Evolutionary conservation across 2,329 filamentous ascomycete genomes (phyloP).

Genomic region (Botrytis cinerea): DNA sequence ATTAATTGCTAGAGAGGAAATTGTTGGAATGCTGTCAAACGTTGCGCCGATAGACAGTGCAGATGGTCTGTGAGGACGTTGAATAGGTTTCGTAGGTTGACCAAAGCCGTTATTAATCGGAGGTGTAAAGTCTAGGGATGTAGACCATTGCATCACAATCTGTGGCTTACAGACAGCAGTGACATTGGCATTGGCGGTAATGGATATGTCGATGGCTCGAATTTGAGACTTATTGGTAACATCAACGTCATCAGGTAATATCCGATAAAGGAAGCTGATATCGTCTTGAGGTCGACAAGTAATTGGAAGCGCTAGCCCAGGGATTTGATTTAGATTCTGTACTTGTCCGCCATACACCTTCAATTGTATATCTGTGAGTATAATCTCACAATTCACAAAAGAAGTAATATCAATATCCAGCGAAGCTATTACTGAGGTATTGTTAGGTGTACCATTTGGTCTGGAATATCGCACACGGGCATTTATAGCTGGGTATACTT

Average conservation of each 20-base stretch:
- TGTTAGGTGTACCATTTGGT: constrained; percentile 56
- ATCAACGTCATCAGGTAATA: constrained; percentile 50
- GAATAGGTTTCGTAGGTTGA: constrained; percentile 57
- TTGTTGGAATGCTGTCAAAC: constrained; percentile 52
- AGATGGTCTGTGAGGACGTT: constrained; percentile 61
- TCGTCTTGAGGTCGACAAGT: constrained; percentile 72
- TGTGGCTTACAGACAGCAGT: constrained; percentile 60
- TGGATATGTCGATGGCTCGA: constrained; percentile 57
- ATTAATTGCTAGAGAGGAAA: constrained; percentile 57
- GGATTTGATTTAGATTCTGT: constrained; percentile 55
- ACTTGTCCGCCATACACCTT: constrained; percentile 59
- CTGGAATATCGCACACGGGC: constrained; percentile 72
- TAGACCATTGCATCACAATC: constrained; percentile 68
- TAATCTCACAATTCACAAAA: constrained; percentile 66
- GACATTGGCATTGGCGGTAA: constrained; percentile 60
- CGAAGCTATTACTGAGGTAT: constrained; percentile 65
- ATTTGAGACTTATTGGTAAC: constrained; percentile 48
- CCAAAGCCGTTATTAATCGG: constrained; percentile 66
- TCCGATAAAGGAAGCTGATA: constrained; percentile 71
- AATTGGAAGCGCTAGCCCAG: constrained; percentile 56
- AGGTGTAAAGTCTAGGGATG: constrained; percentile 67
- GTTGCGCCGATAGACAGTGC: constrained; percentile 64
- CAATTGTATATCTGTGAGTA: constrained; percentile 60
- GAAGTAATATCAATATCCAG: constrained; percentile 74
- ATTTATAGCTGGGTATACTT: constrained; percentile 68